Base-by-base conservation (phyloP, 2,329 filamentous ascomycete genomes). In the Blastomyces parvus region DNA sequence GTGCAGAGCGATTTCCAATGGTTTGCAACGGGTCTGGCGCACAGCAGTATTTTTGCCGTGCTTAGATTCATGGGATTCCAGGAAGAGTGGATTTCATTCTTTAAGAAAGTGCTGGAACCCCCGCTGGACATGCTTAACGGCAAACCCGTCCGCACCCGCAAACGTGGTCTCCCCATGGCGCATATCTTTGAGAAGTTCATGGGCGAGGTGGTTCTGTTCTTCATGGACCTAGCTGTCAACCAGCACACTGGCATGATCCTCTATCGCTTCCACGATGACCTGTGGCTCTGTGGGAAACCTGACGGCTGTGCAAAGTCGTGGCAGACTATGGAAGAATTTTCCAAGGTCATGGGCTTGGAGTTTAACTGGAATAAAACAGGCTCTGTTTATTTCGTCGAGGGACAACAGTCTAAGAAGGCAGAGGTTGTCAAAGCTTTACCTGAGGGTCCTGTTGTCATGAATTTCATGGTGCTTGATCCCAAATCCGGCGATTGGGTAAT, bases 371-470 rank as follows among this genome's bases (percentile, higher is more conserved):
- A 70, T 2, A 84, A 84, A 66, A 82, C 80, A 0, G 83, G 83
- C 0, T 78, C 78, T 0, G 77, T 78, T 0, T 77, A 78, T 1
- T 72, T 83, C 17, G 68, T 76, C 1, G 62, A 64, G 11, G 58
- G 30, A n/a, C 66, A 70, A 61, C 72, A 38, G 25, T 48, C 46
- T 22, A 61, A 46, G 22, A 65, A 69, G 38, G 65, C 50, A 30
- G 62, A 40, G 2, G 68, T 74, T 14, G 69, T 75, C 3, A 63
- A 68, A 2, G 65, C 69, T 1, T 75, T 85, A 0, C 83, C 83
- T 0, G 62, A 68, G 5, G 83, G 83, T 0, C 73, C 78, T 0
- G 79, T 85, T 30, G 77, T 77, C 11, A 83, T 83, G 79, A 83
- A 83, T 0, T 83, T 85, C 63, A 67, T 80, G 42, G 66, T 65